Evolutionary conservation across 768 basidiomycete species (phyloP), one percentile per base, ranked within the genome.

Genomic region (Russula compacta): DNA sequence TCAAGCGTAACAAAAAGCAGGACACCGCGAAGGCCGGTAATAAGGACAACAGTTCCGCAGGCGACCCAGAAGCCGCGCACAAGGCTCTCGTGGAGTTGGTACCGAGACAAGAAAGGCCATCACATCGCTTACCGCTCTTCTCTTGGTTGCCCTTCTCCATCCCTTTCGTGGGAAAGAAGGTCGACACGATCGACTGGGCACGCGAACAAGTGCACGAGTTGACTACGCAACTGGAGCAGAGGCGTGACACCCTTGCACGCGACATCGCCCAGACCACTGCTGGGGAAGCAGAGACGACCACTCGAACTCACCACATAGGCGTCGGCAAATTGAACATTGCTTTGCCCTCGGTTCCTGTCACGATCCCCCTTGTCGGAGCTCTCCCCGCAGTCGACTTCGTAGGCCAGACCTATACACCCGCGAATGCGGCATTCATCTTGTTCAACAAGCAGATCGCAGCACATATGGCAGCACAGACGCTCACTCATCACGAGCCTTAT

Each of bases 391-490:
- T 66, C 10, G 64, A 65, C 49, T 52, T 64, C 53, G 50, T 63
- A 24, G 65, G 67, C 12, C 71, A 71, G 63, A 71, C 69, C 12
- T 73, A 73, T 56, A 71, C 72, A 12, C 73, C 73, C 14, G 67
- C 69, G 35, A 73, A 73, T 67, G 87, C 85, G 36, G 88, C 88
- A 8, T 98, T 98, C 71, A 79, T 98, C 61, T 86, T 89, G 21
- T 98, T 98, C 80, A 84, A 93, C 72, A 80, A 83, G 66, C 95
- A 98, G 76, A 89, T 97, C 63, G 88, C 90, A 3, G 94, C 95
- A 17, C 94, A 98, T 73, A 76, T 98, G 71, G 92, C 89, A 1
- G 79, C 81, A 39, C 85, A 94, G 72, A 76, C 78, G 4, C 74
- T 95, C 44, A 75, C 83, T 6, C 89, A 95, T 72, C 85, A 95